Conservation (phyloP, 2,329 filamentous ascomycete genomes). For the Penicillium sp. region DNA sequence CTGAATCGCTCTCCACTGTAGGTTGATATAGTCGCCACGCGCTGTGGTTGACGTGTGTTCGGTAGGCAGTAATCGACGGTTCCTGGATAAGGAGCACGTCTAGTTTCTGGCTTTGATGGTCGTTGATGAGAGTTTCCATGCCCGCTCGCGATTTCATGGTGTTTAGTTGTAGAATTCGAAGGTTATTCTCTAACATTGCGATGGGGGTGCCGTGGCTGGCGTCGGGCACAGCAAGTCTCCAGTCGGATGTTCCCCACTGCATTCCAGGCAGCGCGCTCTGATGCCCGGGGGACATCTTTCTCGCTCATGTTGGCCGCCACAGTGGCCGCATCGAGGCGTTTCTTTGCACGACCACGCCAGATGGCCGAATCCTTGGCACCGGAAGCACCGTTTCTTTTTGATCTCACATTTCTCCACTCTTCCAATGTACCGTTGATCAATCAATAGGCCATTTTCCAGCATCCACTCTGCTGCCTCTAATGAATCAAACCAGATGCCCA, state of each 20-base stretch:
- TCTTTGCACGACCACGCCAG: slow-evolving; percentile 28
- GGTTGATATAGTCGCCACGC: no score
- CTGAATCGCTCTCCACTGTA: no score
- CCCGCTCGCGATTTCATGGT: no score
- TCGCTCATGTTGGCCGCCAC: slow-evolving; percentile 14
- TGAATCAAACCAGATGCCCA: background rate
- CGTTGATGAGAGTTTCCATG: slow-evolving; percentile 19
- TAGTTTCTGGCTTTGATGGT: slow-evolving; percentile 23
- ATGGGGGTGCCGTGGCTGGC: no score
- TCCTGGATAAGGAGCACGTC: slow-evolving; percentile 25
- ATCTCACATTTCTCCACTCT: slow-evolving; percentile 19
- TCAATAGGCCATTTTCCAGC: slow-evolving; percentile 12
- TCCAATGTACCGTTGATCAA: slow-evolving; percentile 21
- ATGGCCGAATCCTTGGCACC: slow-evolving; percentile 26
- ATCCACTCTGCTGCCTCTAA: background rate
- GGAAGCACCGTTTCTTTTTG: slow-evolving; percentile 21
- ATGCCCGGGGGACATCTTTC: slow-evolving; percentile 5
- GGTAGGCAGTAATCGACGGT: no score
- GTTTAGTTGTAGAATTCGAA: no score
- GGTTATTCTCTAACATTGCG: no score
- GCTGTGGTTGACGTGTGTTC: no score
- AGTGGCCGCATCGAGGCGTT: slow-evolving; percentile 23
- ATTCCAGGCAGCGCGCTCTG: no score
- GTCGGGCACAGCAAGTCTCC: no score
- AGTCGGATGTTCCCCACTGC: no score